Base-by-base conservation (phyloP, 176 grass and related monocot species). In the Neostapfia colusana region DNA sequence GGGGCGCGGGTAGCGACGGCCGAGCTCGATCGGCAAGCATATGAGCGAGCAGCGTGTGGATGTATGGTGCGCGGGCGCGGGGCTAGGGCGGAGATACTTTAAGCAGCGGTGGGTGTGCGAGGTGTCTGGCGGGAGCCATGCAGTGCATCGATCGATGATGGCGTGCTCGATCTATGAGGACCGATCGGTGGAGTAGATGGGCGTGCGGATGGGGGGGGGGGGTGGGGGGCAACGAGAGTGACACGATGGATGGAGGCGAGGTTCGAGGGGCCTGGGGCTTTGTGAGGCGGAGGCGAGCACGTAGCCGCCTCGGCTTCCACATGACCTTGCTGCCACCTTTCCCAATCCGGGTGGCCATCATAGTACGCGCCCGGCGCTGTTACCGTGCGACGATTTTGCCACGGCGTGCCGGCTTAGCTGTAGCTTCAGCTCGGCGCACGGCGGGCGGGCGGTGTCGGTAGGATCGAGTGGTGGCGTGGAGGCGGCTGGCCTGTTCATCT, bases 261-360 rank as follows among this genome's bases (percentile, higher is more conserved):
- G 54, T 31, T 31, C 31, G 45, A 55, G 40, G 75, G 70, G 75
- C 34, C 70, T 64, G 4, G 42, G 67, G 51, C 25, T 38, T 36
- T 84, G 76, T 81, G 85, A 88, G 85, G 62, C 74, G 79, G 79
- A 82, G 51, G 63, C 43, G 64, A 34, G 85, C 89, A 92, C 89
- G 89, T 92, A 88, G 82, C 82, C 57, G 55, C 69, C 74, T 73
- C 65, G 40, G 6, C 68, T 14, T 92, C 89, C 89, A 88, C 89
- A 88, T 24, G 85, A 74, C 54, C 73, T 8, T 0, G 20, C 25
- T 0, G 20, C 26, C 26, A 4, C 13, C 12, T 25, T 5, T 68
- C 63, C 28, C 81, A 59, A 51, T 67, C 63, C 11, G 16, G 6
- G 37, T 75, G 49, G 15, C 62, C 49, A 66, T 56, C 72, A 36